Conservation (phyloP, 2,329 filamentous ascomycete genomes). For the Clonostachys byssicola region DNA sequence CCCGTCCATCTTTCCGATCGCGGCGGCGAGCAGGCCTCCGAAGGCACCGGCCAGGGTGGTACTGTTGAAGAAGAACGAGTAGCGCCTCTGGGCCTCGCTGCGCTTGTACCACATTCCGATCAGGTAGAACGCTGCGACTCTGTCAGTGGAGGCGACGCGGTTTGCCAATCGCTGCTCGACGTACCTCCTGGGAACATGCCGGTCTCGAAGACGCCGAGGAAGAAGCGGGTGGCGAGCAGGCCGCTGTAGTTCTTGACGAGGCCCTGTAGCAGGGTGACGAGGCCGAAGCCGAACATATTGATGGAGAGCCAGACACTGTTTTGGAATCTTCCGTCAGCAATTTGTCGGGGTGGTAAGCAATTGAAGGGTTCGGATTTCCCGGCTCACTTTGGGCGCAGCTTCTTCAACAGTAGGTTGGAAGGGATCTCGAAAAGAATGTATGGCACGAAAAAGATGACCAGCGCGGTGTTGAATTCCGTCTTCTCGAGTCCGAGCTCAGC, state of each 20-base stretch:
- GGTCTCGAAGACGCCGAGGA: slow-evolving; percentile 73
- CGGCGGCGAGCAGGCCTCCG: slow-evolving; percentile 78
- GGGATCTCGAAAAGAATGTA: slow-evolving; percentile 72
- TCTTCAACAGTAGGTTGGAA: slow-evolving; percentile 29
- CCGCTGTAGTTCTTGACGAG: slow-evolving; percentile 74
- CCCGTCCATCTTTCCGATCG: slow-evolving; percentile 84
- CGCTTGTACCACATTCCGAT: slow-evolving; percentile 90
- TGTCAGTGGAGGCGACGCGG: neutral
- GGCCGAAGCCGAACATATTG: slow-evolving; percentile 83
- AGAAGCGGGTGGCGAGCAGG: slow-evolving; percentile 76
- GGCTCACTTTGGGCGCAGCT: slow-evolving; percentile 33
- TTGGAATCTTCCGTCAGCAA: slow-evolving; percentile 14
- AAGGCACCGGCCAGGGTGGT: slow-evolving; percentile 81
- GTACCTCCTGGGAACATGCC: slow-evolving; percentile 59
- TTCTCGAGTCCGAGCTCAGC: slow-evolving; percentile 57
- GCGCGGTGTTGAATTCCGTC: slow-evolving; percentile 66
- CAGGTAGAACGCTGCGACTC: slow-evolving; percentile 52
- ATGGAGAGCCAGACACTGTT: slow-evolving; percentile 60
- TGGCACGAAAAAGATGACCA: slow-evolving; percentile 80
- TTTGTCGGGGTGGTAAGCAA: too few relatives aligned
- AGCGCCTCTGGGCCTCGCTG: slow-evolving; percentile 83
- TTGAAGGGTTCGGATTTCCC: neutral
- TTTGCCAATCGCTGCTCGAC: slow-evolving; percentile 2
- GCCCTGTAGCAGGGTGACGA: slow-evolving; percentile 73
- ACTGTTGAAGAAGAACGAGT: slow-evolving; percentile 88